Conservation (phyloP, 176 grass and related monocot species). For the Oryza brachyantha region DNA sequence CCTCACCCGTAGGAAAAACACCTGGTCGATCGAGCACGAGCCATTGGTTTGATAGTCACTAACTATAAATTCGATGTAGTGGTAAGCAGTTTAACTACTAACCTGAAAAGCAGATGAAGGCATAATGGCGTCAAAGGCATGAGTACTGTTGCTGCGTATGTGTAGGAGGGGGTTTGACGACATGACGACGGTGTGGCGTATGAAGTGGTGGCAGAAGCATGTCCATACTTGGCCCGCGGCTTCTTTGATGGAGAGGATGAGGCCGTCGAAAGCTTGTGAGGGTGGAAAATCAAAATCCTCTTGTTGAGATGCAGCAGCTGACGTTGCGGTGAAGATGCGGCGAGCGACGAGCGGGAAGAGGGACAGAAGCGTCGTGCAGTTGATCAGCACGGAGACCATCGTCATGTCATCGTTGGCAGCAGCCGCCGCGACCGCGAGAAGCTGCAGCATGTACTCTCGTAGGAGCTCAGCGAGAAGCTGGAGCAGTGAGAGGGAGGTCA, state of each 20-base stretch:
- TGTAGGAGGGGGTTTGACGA: too few species aligned
- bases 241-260: conserved; percentile 38
- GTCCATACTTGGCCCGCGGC: conserved; percentile 38
- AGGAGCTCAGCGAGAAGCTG: conserved; percentile 40
- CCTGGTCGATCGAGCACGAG: background rate
- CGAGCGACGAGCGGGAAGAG: conserved; percentile 40
- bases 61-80: too few species aligned
- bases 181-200: conserved; percentile 30
- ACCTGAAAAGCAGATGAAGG: conserved; percentile 54
- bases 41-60: too few species aligned
- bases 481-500: conserved; percentile 4
- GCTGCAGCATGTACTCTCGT: conserved; percentile 40
- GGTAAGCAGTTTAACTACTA: too few species aligned
- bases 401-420: background rate
- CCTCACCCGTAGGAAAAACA: conserved; percentile 43
- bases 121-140: background rate
- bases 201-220: conserved; percentile 48
- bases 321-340: background rate
- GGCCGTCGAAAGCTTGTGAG: background rate
- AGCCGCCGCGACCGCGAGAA: too few species aligned
- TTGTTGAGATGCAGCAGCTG: background rate
- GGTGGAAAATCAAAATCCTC: too few species aligned
- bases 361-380: conserved; percentile 39
- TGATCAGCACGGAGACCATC: conserved; percentile 45
- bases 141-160: too few species aligned